A percentile compares a stretch with the other conserved stretches of the same genome.
Conservation (phyloP, 495 filamentous ascomycete genomes). For the Penicillium cinerascens region DNA sequence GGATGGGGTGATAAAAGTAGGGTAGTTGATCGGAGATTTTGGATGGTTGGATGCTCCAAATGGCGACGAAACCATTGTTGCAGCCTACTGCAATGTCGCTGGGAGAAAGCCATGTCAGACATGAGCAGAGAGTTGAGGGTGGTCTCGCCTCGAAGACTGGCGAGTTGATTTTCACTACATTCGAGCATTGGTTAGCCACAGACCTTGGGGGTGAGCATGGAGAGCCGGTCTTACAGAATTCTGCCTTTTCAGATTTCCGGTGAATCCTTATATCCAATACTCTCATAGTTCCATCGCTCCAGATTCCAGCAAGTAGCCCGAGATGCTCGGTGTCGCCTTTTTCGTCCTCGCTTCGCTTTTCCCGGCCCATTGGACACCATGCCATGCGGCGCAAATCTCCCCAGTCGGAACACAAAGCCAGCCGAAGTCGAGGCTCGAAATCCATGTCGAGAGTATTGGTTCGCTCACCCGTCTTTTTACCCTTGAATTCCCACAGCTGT, state of each 20-base stretch:
- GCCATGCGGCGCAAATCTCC: constrained; percentile 55
- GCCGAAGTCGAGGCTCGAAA: constrained; percentile 36
- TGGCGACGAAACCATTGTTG: constrained; percentile 57
- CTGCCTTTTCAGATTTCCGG: constrained; percentile 25
- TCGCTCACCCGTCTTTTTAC: constrained; percentile 22
- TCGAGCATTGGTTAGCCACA: background rate
- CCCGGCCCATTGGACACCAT: constrained; percentile 58
- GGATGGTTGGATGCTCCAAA: constrained; percentile 51
- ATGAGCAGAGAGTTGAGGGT: constrained; percentile 53
- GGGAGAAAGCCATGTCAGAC: constrained; percentile 59
- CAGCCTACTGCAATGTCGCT: constrained; percentile 59
- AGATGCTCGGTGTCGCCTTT: constrained; percentile 33
- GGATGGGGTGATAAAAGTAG: constrained; percentile 53
- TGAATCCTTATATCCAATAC: constrained; percentile 53
- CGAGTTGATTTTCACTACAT: constrained; percentile 43
- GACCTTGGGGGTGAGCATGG: background rate
- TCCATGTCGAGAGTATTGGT: constrained; percentile 39
- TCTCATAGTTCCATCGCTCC: constrained; percentile 58
- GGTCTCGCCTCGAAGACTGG: constrained; percentile 53
- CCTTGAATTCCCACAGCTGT: constrained; percentile 58
- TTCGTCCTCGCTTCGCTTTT: constrained; percentile 32
- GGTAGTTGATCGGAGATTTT: constrained; percentile 35
- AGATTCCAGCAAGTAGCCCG: constrained; percentile 61
- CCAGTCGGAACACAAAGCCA: constrained; percentile 62
- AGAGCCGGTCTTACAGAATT: constrained; percentile 33